Percentiles rank a stretch among this genome's conserved stretches.
phyloP scores from a whole-genome alignment of 1,284 basidiomycete species.

The Cystobasidiaceae sp. region DNA sequence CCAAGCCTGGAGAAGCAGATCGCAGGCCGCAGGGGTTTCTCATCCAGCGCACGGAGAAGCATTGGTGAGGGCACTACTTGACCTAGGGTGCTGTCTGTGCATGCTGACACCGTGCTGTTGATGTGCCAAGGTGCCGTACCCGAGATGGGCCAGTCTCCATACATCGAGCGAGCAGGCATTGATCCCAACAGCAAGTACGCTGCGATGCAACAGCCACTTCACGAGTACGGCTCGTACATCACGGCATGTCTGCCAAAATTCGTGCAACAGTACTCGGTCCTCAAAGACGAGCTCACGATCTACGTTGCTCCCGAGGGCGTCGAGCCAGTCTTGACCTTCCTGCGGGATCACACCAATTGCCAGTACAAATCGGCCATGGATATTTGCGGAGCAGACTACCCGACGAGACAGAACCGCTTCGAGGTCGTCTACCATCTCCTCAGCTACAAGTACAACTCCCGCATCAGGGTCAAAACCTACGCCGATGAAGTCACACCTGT shows the following conservation, averaged over 20 bases:
- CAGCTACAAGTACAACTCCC: conserved; percentile 62
- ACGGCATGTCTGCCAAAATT: conserved; percentile 56
- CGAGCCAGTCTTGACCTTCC: conserved; percentile 81
- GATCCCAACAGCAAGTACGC: conserved; percentile 27
- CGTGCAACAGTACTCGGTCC: conserved; percentile 94
- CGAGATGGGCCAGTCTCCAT: conserved; percentile 25
- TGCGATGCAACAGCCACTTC: conserved; percentile 30
- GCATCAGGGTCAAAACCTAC: conserved; percentile 97
- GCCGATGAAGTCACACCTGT: conserved; percentile 93
- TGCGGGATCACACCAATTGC: conserved; percentile 92
- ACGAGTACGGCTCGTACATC: conserved; percentile 33
- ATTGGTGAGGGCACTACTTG: conserved; percentile 1
- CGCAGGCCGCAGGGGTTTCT: not conserved
- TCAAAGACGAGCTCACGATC: conserved; percentile 92
- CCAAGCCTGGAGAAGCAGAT: conserved; percentile 6
- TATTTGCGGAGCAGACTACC: conserved; percentile 92
- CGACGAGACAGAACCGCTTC: conserved; percentile 87
- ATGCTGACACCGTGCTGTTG: not conserved
- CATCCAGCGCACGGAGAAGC: conserved; percentile 2
- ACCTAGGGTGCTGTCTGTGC: not conserved
- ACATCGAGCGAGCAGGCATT: conserved; percentile 23
- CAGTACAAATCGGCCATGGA: conserved; percentile 93
- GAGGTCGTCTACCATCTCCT: conserved; percentile 96
- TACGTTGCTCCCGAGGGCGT: conserved; percentile 79
- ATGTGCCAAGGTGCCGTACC: conserved; percentile 14